Base-by-base conservation (phyloP, 495 filamentous ascomycete genomes). In the Lindgomyces ingoldianus region DNA sequence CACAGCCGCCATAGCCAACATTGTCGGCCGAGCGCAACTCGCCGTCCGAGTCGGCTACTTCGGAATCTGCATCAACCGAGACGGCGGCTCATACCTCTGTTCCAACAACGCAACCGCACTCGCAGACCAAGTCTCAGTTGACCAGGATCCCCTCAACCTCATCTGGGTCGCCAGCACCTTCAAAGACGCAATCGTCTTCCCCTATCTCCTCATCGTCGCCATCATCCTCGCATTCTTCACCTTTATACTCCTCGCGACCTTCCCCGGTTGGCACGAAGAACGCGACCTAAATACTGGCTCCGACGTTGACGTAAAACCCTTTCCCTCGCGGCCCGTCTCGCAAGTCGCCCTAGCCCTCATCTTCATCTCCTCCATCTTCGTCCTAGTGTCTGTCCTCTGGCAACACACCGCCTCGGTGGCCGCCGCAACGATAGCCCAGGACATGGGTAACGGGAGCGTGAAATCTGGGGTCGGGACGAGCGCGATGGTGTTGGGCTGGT, bases 401-500 rank as follows among this genome's bases (percentile, higher is more conserved):
- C 85, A 87, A 72, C 93, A 98, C 72, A 98, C 93, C 18, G 93
- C 93, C 0, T 96, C 92, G 0, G 93, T 98, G 0, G 93, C 92
- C 4, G 93, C 93, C 14, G 89, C 90, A 60, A 91, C 93, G 46
- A 90, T 97, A 61, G 92, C 91, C 0, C 91, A 96, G 75, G 92
- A 96, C 71, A 82, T 98, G 67, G 93, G 89, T n/a, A 98, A 98
- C 75, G 93, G 93, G 18, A 91, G 88, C 69, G 90, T 98, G 16
- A 81, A 84, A 75, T 89, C 88, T 54, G 93, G 93, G 14, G 91
- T 98, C 41, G 93, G 93, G 1, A 89, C 89, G 4, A 89, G 87
- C 2, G 93, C 93, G 10, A 98, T 98, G 91, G 89, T 97, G 27
- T 81, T 98, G 69, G 93, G 93, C 25, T 98, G 93, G 93, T 97